Conservation (phyloP, 768 basidiomycete genomes). For the Inosperma sp. region DNA sequence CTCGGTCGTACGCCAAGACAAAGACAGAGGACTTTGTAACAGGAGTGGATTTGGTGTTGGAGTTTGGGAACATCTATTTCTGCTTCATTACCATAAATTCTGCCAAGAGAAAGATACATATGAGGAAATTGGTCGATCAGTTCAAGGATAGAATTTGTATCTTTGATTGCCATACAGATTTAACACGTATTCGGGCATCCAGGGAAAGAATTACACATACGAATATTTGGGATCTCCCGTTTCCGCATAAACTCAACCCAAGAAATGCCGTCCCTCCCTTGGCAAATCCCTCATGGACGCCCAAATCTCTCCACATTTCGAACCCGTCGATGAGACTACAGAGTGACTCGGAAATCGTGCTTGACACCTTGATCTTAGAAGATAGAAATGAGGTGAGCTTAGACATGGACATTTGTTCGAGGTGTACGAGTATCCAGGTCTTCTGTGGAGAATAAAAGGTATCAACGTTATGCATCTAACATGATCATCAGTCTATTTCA, state of each 20-base stretch:
- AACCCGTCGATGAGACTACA: constrained; percentile 92
- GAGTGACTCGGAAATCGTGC: constrained; percentile 37
- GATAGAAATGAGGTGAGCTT: not conserved
- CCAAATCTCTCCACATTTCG: constrained; percentile 97
- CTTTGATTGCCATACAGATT: constrained; percentile 43
- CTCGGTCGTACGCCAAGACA: constrained; percentile 61
- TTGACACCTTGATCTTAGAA: not conserved
- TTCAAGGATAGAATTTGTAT: constrained; percentile 67
- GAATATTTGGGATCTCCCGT: not conserved
- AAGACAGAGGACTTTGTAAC: constrained; percentile 84
- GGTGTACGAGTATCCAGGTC: constrained; percentile 53
- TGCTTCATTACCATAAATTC: constrained; percentile 1
- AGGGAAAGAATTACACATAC: not conserved
- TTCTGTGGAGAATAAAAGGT: constrained; percentile 6
- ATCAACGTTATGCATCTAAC: too few species aligned
- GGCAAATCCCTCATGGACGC: constrained; percentile 88
- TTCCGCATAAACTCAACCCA: not conserved
- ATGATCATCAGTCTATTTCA: too few species aligned
- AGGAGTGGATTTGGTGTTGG: constrained; percentile 79
- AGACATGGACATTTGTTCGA: constrained; percentile 59
- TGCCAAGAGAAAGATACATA: constrained; percentile 57
- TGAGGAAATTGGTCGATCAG: constrained; percentile 74
- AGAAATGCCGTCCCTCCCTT: constrained; percentile 46
- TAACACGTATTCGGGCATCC: not conserved
- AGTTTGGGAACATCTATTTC: constrained; percentile 72